phyloP scores from a whole-genome alignment of 2,329 filamentous ascomycete species.

The Sclerotinia nivalis region DNA sequence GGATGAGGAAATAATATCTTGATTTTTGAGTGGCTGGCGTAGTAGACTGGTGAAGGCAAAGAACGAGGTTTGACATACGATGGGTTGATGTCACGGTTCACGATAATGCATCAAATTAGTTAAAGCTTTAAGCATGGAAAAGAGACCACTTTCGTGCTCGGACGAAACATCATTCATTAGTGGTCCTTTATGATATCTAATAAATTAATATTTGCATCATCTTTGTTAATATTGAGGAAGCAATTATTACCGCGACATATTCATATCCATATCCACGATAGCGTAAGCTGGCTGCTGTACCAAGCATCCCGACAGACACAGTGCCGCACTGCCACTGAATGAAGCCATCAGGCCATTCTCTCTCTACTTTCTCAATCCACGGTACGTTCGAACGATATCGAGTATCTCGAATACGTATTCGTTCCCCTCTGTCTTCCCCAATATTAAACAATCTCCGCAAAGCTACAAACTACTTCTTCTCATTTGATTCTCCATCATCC shows the following conservation, averaged over 20 bases:
- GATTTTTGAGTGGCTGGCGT: slow-evolving; percentile 7
- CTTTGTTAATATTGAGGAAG: slow-evolving; percentile 4
- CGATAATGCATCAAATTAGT: slow-evolving; percentile 3
- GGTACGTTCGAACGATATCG: background rate
- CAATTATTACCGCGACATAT: background rate
- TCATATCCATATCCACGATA: background rate
- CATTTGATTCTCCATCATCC: background rate
- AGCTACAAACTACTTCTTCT: background rate
- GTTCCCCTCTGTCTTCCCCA: slow-evolving; percentile 5
- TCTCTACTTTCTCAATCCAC: background rate
- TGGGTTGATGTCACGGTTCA: slow-evolving; percentile 3
- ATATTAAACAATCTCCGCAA: slow-evolving; percentile 4
- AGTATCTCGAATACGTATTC: background rate
- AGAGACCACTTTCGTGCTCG: background rate
- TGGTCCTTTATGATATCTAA: background rate
- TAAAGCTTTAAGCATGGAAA: background rate
- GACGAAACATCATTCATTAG: background rate
- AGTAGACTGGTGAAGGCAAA: background rate
- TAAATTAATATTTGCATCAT: background rate
- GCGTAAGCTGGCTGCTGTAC: background rate
- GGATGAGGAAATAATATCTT: background rate
- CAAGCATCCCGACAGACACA: background rate
- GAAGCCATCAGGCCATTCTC: background rate
- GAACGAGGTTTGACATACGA: slow-evolving; percentile 1
- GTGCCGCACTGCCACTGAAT: background rate